Evolutionary conservation across 2,329 filamentous ascomycete genomes (phyloP).

Genomic region (Pyricularia sp.): DNA sequence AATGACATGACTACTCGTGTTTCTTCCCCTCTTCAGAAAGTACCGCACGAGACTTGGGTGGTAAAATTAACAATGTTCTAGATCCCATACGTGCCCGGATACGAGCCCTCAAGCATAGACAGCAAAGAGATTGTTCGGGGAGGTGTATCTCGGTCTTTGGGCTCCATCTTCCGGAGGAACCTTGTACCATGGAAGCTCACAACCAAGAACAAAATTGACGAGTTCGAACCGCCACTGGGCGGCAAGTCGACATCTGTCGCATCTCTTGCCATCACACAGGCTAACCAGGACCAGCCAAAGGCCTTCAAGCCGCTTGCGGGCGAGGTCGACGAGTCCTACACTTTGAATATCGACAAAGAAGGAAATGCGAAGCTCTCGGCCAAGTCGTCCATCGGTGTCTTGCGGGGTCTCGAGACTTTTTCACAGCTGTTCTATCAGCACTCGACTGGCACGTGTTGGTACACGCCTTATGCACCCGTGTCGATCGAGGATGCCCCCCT

Average conservation of each 20-base stretch:
- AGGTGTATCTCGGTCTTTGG: constrained; percentile 49
- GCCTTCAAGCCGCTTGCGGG: constrained; percentile 53
- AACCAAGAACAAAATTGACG: constrained; percentile 42
- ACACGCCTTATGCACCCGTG: constrained; percentile 64
- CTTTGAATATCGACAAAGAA: constrained; percentile 45
- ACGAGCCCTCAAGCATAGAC: constrained; percentile 27
- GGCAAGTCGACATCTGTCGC: constrained; percentile 36
- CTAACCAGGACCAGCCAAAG: constrained; percentile 37
- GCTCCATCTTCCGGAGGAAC: constrained; percentile 55
- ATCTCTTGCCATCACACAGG: constrained; percentile 54
- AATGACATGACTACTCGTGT: constrained; percentile 24
- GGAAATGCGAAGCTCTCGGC: constrained; percentile 57
- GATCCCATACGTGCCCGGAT: constrained; percentile 38
- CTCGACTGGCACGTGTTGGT: constrained; percentile 46
- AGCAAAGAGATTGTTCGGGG: constrained; percentile 46
- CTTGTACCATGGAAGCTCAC: constrained; percentile 75
- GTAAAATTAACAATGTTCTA: constrained; percentile 17
- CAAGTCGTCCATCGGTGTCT: constrained; percentile 56
- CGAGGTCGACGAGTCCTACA: constrained; percentile 68
- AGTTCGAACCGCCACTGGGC: constrained; percentile 51
- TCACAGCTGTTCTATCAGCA: constrained; percentile 72
- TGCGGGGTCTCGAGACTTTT: constrained; percentile 68
- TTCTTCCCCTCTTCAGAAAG: constrained; percentile 8
- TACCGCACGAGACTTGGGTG: background rate
- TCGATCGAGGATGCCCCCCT: constrained; percentile 62